These are phyloP conservation scores for Linum lewisii DNA, from an alignment of 345 rosid species.

Conservation along the genomic window DNA sequence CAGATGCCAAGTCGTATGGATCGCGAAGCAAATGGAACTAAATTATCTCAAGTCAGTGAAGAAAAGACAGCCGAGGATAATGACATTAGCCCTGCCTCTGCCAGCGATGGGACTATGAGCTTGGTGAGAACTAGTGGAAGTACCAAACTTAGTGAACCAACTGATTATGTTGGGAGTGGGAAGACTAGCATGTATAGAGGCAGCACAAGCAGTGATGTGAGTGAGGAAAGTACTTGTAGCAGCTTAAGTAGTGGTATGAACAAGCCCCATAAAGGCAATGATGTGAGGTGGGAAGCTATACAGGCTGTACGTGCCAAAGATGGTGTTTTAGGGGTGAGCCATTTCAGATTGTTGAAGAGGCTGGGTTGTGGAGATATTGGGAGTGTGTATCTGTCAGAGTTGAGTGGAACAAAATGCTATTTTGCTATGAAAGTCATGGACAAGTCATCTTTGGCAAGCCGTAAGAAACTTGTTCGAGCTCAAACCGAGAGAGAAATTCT, in stretches of 20 bases:
- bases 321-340: slow-evolving; percentile 58
- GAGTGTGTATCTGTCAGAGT: too few species aligned
- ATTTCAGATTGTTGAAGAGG: slow-evolving; percentile 67
- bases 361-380: slow-evolving; percentile 77
- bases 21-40: too few species aligned
- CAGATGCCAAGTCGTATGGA: too few species aligned
- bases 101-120: not conserved
- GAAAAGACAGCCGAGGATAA: too few species aligned
- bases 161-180: slow-evolving; percentile 26
- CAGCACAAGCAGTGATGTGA: slow-evolving; percentile 66
- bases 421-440: slow-evolving; percentile 81
- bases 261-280: slow-evolving; percentile 77
- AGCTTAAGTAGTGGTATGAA: slow-evolving; percentile 50
- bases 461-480: slow-evolving; percentile 73
- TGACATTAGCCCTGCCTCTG: too few species aligned
- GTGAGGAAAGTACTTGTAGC: slow-evolving; percentile 67
- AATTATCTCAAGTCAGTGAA: too few species aligned
- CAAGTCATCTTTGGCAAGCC: slow-evolving; percentile 57
- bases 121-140: not conserved
- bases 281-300: slow-evolving; percentile 71
- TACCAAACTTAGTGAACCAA: not conserved
- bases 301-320: slow-evolving; percentile 62
- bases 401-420: slow-evolving; percentile 57
- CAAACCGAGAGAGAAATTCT: slow-evolving; percentile 78
- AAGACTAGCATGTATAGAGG: slow-evolving; percentile 51